phyloP scores from a whole-genome alignment of 371 early-diverging fungal genomes.

The Caulochytrium protostelioides region DNA sequence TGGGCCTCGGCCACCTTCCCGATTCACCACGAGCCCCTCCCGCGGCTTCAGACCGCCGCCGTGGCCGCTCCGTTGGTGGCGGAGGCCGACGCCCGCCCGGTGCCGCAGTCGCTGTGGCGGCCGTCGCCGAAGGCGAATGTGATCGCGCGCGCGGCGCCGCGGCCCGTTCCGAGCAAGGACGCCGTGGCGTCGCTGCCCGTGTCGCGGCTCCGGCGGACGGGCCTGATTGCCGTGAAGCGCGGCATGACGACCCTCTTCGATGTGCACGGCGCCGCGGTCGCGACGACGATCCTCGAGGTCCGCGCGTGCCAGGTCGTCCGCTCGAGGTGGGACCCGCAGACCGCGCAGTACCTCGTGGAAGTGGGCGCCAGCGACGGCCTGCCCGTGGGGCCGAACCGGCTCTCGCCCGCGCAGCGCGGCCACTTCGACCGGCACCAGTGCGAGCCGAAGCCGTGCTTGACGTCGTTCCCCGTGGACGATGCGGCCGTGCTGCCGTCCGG shows the following conservation, averaged over 20 bases:
- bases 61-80: too few relatives aligned
- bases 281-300: constrained; percentile 83
- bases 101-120: too few relatives aligned
- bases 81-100: too few relatives aligned
- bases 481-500: constrained; percentile 47
- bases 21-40: too few relatives aligned
- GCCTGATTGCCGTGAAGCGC: constrained; percentile 67
- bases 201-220: constrained; percentile 26
- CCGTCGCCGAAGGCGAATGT: too few relatives aligned
- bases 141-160: too few relatives aligned
- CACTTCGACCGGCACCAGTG: constrained; percentile 54
- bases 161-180: too few relatives aligned
- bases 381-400: constrained; percentile 24
- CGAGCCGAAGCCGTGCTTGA: constrained; percentile 55
- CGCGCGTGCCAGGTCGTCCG: constrained; percentile 15
- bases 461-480: constrained; percentile 60
- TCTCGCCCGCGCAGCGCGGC: constrained; percentile 50
- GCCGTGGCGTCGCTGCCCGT: too few relatives aligned
- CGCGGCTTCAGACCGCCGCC: too few relatives aligned
- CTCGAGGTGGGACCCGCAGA: constrained; percentile 10
- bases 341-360: constrained; percentile 32
- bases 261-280: constrained; percentile 69
- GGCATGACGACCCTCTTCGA: constrained; percentile 91
- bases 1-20: too few relatives aligned
- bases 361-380: constrained; percentile 51